A percentile compares a stretch with the other conserved stretches of the same genome.
These are phyloP conservation scores for Polychaeton citri DNA, from an alignment of 2,329 filamentous ascomycete genomes.

Conservation along the genomic window DNA sequence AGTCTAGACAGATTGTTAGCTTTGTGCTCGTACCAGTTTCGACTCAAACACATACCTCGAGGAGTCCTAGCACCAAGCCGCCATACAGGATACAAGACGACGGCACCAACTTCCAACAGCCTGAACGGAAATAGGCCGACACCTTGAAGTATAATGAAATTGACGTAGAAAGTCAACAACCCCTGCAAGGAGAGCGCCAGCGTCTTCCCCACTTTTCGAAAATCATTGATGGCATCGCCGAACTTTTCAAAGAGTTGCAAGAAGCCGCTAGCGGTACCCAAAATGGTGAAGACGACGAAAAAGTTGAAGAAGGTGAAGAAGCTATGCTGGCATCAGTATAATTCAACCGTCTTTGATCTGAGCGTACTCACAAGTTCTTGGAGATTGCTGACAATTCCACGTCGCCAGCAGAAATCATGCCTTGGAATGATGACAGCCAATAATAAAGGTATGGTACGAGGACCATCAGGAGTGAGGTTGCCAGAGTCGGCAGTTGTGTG, in stretches of 20 bases:
- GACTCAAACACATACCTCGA: slow-evolving; percentile 39
- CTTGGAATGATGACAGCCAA: slow-evolving; percentile 79
- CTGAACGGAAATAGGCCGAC: slow-evolving; percentile 89
- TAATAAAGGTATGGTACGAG: slow-evolving; percentile 90
- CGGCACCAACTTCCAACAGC: slow-evolving; percentile 76
- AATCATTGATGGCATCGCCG: slow-evolving; percentile 62
- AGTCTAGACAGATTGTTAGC: slow-evolving; percentile 48
- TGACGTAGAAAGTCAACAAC: slow-evolving; percentile 76
- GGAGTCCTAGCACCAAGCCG: slow-evolving; percentile 72
- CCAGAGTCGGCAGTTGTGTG: slow-evolving; percentile 73
- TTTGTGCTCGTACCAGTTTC: not conserved
- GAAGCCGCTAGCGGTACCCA: slow-evolving; percentile 67
- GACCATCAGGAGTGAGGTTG: slow-evolving; percentile 77
- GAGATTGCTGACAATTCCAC: slow-evolving; percentile 90
- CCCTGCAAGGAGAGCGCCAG: slow-evolving; percentile 63
- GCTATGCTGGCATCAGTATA: not conserved
- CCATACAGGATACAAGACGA: slow-evolving; percentile 70
- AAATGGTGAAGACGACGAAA: slow-evolving; percentile 84
- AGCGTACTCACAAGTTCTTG: slow-evolving; percentile 62
- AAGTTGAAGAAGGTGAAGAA: slow-evolving; percentile 99
- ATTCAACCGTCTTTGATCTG: no score
- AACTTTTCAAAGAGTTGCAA: slow-evolving; percentile 51
- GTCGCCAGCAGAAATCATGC: slow-evolving; percentile 88
- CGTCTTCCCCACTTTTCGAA: slow-evolving; percentile 59
- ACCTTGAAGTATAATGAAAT: slow-evolving; percentile 86